Evolutionary conservation across 2,329 filamentous ascomycete species (phyloP), one percentile per base, ranked within the genome.

Genomic region (Blumeria hordei): DNA sequence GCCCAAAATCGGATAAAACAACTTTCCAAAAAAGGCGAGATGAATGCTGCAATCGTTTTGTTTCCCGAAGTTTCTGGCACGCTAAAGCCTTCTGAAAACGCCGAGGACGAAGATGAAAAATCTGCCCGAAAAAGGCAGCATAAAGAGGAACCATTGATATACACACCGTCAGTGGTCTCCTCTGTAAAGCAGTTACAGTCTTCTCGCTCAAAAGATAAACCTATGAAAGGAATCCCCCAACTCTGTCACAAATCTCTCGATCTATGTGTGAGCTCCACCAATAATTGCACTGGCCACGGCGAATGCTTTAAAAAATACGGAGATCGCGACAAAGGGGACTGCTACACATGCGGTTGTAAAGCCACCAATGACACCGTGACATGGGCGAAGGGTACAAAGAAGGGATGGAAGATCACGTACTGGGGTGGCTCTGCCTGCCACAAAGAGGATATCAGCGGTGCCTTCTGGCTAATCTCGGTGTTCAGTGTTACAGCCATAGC

Each of bases 391-490:
- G 66, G 47, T 1, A 45, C 34, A 5, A 51, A 69, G 36, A 71
- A 73, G 47, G 66, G 67, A n/a, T 72, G 69, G 14, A 71, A 74
- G 39, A 77, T 79, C 12, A 78, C 78, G 0, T 75, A 81, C 64
- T 96, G 88, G 87, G 90, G 81, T 53, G 92, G 92, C 14, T 72
- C 78, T 39, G 82, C 83, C 50, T 98, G 92, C 71, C 80, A 92
- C 66, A 98, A 96, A 78, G 77, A 82, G 67, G 90, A 98, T 65
- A 73, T 96, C 54, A 93, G 87, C 66, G 77, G 81, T 33, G 81
- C 84, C 5, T 96, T 98, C 70, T 93, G 88, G 78, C 71, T 98
- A 53, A 80, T 98, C 62, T 76, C 78, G 11, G 79, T 81, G 7
- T 83, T 92, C 62, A 81, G 77, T 3, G 70, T 95, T 51, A 69